A percentile compares a stretch with the other conserved stretches of the same genome.
These are phyloP conservation scores for Camelina neglecta DNA, from an alignment of 345 rosid species.

Conservation along the genomic window DNA sequence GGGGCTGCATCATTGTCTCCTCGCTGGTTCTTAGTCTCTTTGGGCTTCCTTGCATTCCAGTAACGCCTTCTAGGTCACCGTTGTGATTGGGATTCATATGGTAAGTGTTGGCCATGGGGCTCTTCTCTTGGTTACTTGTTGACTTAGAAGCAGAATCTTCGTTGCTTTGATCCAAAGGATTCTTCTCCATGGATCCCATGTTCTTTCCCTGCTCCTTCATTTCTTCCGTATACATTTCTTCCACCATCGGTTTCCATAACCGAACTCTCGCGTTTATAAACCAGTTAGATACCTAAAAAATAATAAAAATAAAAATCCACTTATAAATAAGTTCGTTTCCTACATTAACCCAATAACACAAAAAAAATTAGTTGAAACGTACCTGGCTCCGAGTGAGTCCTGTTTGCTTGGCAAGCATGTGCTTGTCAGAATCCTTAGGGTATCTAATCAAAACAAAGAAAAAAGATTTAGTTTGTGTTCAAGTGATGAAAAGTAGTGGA, in stretches of 20 bases:
- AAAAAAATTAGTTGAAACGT: slow-evolving; percentile 5
- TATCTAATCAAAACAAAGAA: slow-evolving; percentile 55
- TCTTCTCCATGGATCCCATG: slow-evolving; percentile 63
- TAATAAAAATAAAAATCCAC: neutral
- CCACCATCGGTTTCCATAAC: slow-evolving; percentile 99
- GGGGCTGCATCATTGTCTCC: slow-evolving; percentile 59
- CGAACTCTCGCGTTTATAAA: slow-evolving; percentile 98
- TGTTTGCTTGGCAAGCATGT: slow-evolving; percentile 90
- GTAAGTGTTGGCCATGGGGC: slow-evolving; percentile 53
- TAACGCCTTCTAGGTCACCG: slow-evolving; percentile 73
- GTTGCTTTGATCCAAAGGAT: slow-evolving; percentile 61
- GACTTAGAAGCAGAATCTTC: slow-evolving; percentile 72
- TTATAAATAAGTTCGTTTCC: neutral
- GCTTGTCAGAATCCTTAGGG: slow-evolving; percentile 96
- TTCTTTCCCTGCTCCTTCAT: slow-evolving; percentile 74
- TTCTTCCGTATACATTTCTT: slow-evolving; percentile 90
- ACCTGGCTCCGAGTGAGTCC: slow-evolving; percentile 98
- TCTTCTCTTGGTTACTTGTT: slow-evolving; percentile 55
- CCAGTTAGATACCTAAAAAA: slow-evolving; percentile 66
- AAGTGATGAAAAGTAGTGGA: slow-evolving; percentile 6
- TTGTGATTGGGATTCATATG: slow-evolving; percentile 62
- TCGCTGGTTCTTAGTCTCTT: slow-evolving; percentile 68
- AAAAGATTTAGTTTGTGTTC: slow-evolving; percentile 4
- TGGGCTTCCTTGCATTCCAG: slow-evolving; percentile 69
- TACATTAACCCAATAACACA: neutral